These are phyloP conservation scores for Volvariella volvacea DNA, from an alignment of 1,284 basidiomycete genomes.

Conservation along the genomic window DNA sequence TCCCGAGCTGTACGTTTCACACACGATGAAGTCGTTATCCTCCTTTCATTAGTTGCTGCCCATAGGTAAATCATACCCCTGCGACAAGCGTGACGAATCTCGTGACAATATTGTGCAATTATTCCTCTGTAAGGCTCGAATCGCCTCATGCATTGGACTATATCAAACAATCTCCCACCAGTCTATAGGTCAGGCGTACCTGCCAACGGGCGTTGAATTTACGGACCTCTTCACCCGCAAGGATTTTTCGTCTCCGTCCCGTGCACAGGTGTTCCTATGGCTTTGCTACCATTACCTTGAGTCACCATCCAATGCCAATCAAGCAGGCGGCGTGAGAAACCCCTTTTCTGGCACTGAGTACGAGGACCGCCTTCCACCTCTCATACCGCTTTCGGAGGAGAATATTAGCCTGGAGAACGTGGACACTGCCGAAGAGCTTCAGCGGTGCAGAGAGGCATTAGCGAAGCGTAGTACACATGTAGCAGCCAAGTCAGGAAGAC, in stretches of 20 bases:
- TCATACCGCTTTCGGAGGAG: constrained; percentile 34
- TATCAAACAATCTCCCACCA: constrained; percentile 19
- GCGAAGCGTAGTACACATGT: too few species aligned
- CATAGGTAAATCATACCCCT: constrained; percentile 37
- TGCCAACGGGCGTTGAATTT: constrained; percentile 49
- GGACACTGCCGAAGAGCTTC: constrained; percentile 28
- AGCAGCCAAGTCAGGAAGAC: too few species aligned
- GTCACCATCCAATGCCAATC: constrained; percentile 20
- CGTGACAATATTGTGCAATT: constrained; percentile 52
- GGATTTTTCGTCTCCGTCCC: constrained; percentile 50
- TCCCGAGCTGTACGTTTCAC: constrained; percentile 32
- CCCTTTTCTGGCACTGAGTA: constrained; percentile 46
- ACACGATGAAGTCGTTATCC: constrained; percentile 2
- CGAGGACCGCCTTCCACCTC: constrained; percentile 34
- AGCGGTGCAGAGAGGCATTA: too few species aligned
- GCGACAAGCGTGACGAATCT: constrained; percentile 58
- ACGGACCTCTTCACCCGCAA: constrained; percentile 62
- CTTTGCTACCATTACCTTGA: constrained; percentile 58
- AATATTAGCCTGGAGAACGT: constrained; percentile 46
- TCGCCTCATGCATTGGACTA: constrained; percentile 8
- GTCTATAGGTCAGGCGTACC: constrained; percentile 51
- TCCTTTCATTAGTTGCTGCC: too few species aligned
- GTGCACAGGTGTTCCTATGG: constrained; percentile 64
- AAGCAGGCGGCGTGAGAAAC: constrained; percentile 33
- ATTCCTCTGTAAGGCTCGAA: constrained; percentile 39